phyloP scores from a whole-genome alignment of 148 eudicot species.

The Linanthus parryae region DNA sequence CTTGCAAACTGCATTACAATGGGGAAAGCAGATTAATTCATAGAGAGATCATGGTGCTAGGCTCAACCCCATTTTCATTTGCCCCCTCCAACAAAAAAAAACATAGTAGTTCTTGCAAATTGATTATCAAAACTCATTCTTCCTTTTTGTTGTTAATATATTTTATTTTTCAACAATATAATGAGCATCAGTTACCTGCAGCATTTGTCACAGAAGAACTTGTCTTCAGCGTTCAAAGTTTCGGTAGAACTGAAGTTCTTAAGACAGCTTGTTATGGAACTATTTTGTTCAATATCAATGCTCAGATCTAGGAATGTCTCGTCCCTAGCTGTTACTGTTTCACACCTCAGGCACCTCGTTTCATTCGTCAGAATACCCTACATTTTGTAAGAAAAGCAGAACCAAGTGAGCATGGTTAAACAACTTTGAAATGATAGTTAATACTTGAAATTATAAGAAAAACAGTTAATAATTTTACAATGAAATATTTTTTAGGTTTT shows the following conservation, averaged over 20 bases:
- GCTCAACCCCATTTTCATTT: no score
- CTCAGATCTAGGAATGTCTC: slow-evolving; percentile 82
- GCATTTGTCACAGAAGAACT: slow-evolving; percentile 88
- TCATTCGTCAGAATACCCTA: slow-evolving; percentile 89
- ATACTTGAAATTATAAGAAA: not conserved
- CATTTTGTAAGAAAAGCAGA: slow-evolving; percentile 1
- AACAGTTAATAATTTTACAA: not conserved
- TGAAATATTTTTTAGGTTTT: not conserved
- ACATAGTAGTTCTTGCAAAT: no score
- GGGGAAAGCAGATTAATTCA: not conserved
- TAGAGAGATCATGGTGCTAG: not conserved
- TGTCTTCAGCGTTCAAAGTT: slow-evolving; percentile 89
- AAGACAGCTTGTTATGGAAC: slow-evolving; percentile 87
- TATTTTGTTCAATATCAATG: slow-evolving; percentile 87
- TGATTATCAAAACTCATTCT: no score
- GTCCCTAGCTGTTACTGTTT: slow-evolving; percentile 88
- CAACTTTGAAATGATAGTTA: not conserved
- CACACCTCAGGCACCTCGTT: slow-evolving; percentile 80
- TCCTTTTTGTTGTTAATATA: no score
- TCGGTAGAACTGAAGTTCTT: slow-evolving; percentile 88
- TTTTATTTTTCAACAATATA: no score
- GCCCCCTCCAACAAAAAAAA: not conserved
- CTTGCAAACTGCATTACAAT: slow-evolving; percentile 50
- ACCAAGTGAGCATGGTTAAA: not conserved
- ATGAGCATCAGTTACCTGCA: slow-evolving; percentile 46